These are phyloP conservation scores for Chloroidium sp. DNA, from an alignment of 163 green algal genomes.

Conservation along the genomic window DNA sequence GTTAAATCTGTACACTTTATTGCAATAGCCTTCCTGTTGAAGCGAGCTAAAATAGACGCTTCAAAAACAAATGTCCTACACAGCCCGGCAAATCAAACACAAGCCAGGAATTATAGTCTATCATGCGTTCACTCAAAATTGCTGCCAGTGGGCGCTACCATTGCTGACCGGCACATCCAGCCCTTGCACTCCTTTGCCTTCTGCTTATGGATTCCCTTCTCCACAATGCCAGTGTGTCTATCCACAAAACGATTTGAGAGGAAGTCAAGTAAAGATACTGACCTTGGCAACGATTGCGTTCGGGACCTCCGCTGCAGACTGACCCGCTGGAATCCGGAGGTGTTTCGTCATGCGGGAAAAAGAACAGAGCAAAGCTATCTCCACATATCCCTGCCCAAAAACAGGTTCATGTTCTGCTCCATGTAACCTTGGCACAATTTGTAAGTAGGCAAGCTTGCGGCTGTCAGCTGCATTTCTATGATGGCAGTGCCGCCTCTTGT, in stretches of 20 bases:
- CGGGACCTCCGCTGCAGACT: background rate
- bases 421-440: no score
- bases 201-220: background rate
- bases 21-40: background rate
- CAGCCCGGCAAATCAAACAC: no score
- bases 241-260: background rate
- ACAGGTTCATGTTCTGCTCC: background rate
- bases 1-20: background rate
- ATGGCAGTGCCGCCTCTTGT: no score
- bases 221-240: background rate
- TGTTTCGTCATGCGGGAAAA: slow-evolving; percentile 51
- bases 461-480: no score
- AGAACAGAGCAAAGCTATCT: slow-evolving; percentile 41
- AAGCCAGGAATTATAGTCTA: no score
- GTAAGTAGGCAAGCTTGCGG: no score
- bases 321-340: slow-evolving; percentile 17
- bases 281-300: background rate
- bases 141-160: no score
- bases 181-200: background rate
- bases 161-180: background rate
- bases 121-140: no score
- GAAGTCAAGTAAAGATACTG: background rate
- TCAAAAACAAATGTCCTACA: no score
- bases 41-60: background rate
- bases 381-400: slow-evolving; percentile 29